Conservation (phyloP, 176 grass and related monocot genomes). For the Pharus latifolius region DNA sequence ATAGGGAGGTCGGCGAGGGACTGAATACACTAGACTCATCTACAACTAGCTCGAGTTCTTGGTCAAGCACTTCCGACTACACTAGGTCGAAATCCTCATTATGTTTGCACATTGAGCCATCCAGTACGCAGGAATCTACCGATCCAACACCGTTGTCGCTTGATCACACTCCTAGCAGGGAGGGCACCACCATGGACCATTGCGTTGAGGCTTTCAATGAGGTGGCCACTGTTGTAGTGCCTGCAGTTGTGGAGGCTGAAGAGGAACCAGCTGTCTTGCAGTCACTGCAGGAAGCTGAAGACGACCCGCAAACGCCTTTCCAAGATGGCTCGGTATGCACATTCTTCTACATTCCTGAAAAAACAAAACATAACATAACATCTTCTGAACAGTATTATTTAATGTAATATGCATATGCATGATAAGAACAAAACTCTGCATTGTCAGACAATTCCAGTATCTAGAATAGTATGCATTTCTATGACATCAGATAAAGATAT, state of each 20-base stretch:
- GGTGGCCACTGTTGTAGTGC: background rate
- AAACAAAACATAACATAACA: background rate
- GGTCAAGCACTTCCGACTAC: slow-evolving; percentile 16
- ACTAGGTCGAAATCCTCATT: slow-evolving; percentile 18
- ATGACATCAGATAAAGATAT: background rate
- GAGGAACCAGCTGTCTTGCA: background rate
- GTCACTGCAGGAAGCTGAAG: background rate
- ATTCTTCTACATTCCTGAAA: background rate
- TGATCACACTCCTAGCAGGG: background rate
- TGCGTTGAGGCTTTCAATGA: background rate
- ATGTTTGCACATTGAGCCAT: background rate
- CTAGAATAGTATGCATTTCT: background rate
- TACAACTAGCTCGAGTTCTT: slow-evolving; percentile 22
- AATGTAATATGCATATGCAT: background rate
- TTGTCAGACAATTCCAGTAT: background rate
- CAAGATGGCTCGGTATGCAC: slow-evolving; percentile 21
- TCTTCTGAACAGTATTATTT: background rate
- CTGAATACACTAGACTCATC: slow-evolving; percentile 12
- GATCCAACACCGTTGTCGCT: background rate
- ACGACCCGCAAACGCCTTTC: background rate
- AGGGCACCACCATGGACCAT: background rate
- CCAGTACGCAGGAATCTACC: background rate
- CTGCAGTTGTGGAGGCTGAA: background rate
- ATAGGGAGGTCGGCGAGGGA: slow-evolving; percentile 40
- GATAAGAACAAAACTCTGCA: background rate